phyloP scores from a whole-genome alignment of 2,329 filamentous ascomycete genomes.

The Botryotinia calthae region DNA sequence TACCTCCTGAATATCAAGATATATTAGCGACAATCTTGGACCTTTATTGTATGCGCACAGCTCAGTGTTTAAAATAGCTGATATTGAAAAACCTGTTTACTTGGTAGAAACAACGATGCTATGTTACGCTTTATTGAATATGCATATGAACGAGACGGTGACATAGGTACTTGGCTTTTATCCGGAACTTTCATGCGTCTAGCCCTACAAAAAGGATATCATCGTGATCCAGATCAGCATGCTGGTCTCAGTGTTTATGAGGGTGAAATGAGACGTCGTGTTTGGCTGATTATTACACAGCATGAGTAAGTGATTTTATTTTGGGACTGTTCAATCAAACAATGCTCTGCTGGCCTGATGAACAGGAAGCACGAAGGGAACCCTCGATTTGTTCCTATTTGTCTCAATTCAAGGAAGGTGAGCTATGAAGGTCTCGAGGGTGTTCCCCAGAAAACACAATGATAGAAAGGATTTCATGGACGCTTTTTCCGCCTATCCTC shows the following conservation, averaged over 20 bases:
- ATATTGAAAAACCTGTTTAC: constrained; percentile 48
- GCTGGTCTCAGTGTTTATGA: constrained; percentile 51
- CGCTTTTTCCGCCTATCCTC: too few species aligned
- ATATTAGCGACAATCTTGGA: constrained; percentile 47
- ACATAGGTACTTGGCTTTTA: constrained; percentile 55
- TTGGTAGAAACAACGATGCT: constrained; percentile 50
- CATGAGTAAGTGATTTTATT: constrained; percentile 45
- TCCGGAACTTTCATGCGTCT: constrained; percentile 51
- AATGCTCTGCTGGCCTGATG: not conserved
- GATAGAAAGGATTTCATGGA: too few species aligned
- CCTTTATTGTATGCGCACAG: constrained; percentile 43
- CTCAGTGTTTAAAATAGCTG: constrained; percentile 50
- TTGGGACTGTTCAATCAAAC: not conserved
- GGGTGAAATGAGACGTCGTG: constrained; percentile 60
- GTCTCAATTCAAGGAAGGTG: not conserved
- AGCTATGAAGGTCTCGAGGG: not conserved
- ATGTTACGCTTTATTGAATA: constrained; percentile 46
- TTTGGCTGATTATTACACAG: constrained; percentile 55
- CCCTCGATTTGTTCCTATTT: not conserved
- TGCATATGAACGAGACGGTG: constrained; percentile 46
- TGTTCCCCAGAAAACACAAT: too few species aligned
- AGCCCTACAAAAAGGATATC: constrained; percentile 59
- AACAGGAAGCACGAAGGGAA: not conserved
- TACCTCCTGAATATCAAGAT: constrained; percentile 48
- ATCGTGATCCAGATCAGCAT: constrained; percentile 54